phyloP scores from a whole-genome alignment of 2,329 filamentous ascomycete genomes.

The Ceratocystis lukuohia region DNA sequence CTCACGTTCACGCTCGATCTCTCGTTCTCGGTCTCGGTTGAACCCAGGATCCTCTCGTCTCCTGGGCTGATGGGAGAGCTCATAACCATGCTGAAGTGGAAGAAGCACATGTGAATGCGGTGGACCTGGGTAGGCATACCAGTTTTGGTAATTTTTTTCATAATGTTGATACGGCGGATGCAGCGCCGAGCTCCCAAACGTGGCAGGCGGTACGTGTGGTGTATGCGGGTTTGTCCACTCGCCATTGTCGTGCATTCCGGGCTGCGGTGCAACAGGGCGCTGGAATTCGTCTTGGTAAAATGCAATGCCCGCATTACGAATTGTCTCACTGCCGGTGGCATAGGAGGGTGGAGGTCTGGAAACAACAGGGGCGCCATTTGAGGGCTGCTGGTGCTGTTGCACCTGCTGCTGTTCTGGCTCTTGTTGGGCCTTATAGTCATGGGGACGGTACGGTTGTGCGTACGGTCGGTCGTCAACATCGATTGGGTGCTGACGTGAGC shows the following conservation, averaged over 20 bases:
- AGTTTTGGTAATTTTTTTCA: too few species aligned
- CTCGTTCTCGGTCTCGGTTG: too few species aligned
- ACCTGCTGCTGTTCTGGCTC: background rate
- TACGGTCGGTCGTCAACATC: background rate
- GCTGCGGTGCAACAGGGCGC: slow-evolving; percentile 5
- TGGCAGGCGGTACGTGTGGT: background rate
- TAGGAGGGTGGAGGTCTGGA: too few species aligned
- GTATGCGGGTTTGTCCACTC: slow-evolving; percentile 11
- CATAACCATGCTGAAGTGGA: background rate
- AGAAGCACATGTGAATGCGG: background rate
- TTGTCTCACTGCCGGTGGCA: background rate
- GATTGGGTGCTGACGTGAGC: background rate
- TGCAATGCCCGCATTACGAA: background rate
- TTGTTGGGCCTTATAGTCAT: background rate
- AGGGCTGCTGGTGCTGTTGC: too few species aligned
- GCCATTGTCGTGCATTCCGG: slow-evolving; percentile 17
- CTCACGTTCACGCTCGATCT: background rate
- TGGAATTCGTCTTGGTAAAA: background rate
- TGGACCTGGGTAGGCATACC: too few species aligned
- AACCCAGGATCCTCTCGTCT: background rate
- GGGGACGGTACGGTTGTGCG: background rate
- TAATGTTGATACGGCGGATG: background rate
- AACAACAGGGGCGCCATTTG: too few species aligned
- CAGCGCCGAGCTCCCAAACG: background rate
- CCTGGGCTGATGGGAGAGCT: background rate